Conservation (phyloP, 2,329 filamentous ascomycete species). For the Fusarium sp. region DNA sequence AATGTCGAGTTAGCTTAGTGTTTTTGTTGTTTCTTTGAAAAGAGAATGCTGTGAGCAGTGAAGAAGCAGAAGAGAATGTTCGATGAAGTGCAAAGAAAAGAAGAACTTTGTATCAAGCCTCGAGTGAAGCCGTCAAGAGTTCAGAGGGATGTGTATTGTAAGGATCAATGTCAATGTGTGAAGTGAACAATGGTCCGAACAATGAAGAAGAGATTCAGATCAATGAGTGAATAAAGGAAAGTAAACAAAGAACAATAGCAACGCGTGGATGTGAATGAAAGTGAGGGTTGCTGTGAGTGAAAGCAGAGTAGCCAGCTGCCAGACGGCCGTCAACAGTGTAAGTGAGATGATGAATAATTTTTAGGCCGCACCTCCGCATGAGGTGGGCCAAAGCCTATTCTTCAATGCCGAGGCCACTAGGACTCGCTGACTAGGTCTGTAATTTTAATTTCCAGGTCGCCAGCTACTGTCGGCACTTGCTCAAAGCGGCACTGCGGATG, state of each 20-base stretch:
- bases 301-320: conserved; percentile 17
- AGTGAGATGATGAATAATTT: conserved; percentile 16
- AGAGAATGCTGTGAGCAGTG: neutral
- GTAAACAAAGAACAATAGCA: conserved; percentile 29
- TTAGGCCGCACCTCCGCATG: conserved; percentile 3
- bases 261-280: conserved; percentile 12
- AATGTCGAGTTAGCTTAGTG: conserved; percentile 33
- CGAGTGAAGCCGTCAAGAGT: conserved; percentile 25
- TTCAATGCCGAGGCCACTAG: conserved; percentile 24
- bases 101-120: conserved; percentile 13
- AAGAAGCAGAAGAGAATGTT: neutral
- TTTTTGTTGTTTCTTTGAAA: neutral
- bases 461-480: conserved; percentile 13
- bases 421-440: neutral
- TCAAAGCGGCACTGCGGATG: conserved; percentile 18
- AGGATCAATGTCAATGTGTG: conserved; percentile 2
- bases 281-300: conserved; percentile 10
- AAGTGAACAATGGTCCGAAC: conserved; percentile 20
- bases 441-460: neutral
- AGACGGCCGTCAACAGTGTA: conserved; percentile 21
- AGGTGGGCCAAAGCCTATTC: neutral
- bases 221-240: conserved; percentile 17
- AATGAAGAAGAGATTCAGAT: conserved; percentile 7
- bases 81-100: neutral
- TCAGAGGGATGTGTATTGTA: neutral